These are phyloP conservation scores for Naganishia vishniacii DNA, from an alignment of 768 basidiomycete species.

Conservation along the genomic window DNA sequence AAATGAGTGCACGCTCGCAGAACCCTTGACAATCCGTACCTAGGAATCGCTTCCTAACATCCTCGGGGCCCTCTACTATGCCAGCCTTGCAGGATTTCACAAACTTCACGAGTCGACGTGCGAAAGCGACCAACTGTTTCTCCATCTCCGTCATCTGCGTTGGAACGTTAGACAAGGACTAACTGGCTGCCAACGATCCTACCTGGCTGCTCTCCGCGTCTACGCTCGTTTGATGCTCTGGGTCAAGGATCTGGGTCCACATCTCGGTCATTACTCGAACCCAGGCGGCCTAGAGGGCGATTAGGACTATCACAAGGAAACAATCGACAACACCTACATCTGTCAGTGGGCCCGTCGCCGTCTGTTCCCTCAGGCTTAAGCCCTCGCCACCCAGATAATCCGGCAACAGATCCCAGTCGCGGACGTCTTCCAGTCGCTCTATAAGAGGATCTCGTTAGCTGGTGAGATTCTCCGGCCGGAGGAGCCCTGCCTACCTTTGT, in stretches of 20 bases:
- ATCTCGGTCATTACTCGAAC: not conserved
- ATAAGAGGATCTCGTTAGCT: no score
- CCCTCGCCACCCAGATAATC: slow-evolving; percentile 15
- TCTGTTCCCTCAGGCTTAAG: not conserved
- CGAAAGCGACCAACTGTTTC: slow-evolving; percentile 9
- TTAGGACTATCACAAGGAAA: not conserved
- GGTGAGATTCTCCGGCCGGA: no score
- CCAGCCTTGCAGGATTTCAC: not conserved
- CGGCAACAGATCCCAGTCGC: slow-evolving; percentile 29
- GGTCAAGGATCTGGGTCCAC: slow-evolving; percentile 5
- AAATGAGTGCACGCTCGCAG: not conserved
- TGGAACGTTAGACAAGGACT: not conserved
- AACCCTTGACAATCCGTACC: not conserved
- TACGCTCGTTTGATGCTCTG: not conserved
- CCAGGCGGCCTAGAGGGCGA: slow-evolving; percentile 2
- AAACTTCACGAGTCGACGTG: not conserved
- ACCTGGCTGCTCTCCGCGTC: not conserved
- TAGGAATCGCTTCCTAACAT: not conserved
- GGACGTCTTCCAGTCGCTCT: slow-evolving; percentile 18
- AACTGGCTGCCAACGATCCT: not conserved
- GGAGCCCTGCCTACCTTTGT: slow-evolving; percentile 3
- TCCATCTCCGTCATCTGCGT: slow-evolving; percentile 4
- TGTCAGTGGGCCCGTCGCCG: slow-evolving; percentile 7
- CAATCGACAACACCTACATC: not conserved
- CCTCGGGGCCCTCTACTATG: not conserved